Conservation (phyloP, 1,139 yeast genomes). For the Suhomyces bribrorum region DNA sequence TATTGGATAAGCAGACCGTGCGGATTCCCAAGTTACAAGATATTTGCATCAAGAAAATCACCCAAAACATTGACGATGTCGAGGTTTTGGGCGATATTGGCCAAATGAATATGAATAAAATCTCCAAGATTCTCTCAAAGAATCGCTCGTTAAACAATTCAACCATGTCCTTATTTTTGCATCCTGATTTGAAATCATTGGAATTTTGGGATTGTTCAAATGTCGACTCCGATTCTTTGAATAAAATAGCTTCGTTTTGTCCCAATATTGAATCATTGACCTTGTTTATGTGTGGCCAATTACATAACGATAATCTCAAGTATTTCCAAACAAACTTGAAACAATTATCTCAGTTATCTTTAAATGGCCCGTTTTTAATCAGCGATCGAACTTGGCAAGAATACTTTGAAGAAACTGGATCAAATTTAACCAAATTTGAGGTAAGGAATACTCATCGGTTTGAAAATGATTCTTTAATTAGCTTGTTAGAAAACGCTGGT, state of each 20-base stretch:
- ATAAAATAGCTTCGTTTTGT: conserved; percentile 74
- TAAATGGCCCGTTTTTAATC: conserved; percentile 89
- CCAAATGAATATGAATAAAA: conserved; percentile 55
- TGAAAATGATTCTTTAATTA: conserved; percentile 61
- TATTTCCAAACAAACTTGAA: conserved; percentile 63
- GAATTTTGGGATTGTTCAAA: conserved; percentile 94
- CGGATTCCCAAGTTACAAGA: conserved; percentile 77
- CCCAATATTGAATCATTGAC: conserved; percentile 69
- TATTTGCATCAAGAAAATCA: conserved; percentile 69
- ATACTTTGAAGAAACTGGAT: conserved; percentile 54
- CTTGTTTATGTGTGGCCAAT: conserved; percentile 89
- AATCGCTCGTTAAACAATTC: conserved; percentile 75
- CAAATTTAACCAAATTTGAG: conserved; percentile 46
- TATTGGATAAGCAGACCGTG: conserved; percentile 68
- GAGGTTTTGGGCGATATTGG: conserved; percentile 84
- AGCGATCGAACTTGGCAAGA: conserved; percentile 74
- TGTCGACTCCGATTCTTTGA: conserved; percentile 63
- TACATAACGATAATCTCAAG: conserved; percentile 72
- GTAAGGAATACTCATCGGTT: conserved; percentile 84
- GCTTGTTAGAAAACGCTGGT: conserved; percentile 66
- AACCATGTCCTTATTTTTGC: conserved; percentile 72
- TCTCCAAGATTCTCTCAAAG: conserved; percentile 73
- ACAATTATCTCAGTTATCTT: conserved; percentile 50
- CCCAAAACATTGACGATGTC: conserved; percentile 72
- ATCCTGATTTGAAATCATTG: conserved; percentile 54